Evolutionary conservation across 2,329 filamentous ascomycete genomes (phyloP).

Genomic region (Pseudocercospora fuligena): DNA sequence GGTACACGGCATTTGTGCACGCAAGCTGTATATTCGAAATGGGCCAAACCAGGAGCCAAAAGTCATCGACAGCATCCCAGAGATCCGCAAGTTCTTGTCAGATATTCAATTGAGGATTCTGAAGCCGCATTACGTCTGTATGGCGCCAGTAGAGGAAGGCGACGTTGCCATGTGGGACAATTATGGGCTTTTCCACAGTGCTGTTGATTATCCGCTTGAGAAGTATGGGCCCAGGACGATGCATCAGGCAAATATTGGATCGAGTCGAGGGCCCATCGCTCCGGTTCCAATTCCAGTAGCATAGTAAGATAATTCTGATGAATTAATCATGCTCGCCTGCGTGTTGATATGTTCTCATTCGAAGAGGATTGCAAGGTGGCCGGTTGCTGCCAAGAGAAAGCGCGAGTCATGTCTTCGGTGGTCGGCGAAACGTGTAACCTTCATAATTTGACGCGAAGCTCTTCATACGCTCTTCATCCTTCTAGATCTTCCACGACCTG

Average conservation of each 20-base stretch:
- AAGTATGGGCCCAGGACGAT: conserved; percentile 24
- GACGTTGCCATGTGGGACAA: conserved; percentile 26
- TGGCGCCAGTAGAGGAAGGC: conserved; percentile 25
- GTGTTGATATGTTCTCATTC: too few species aligned
- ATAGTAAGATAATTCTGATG: too few species aligned
- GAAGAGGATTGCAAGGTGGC: too few species aligned
- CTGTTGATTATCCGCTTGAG: conserved; percentile 21
- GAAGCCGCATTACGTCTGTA: conserved; percentile 25
- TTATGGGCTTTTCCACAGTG: conserved; percentile 21
- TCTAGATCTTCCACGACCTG: too few species aligned
- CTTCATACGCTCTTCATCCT: too few species aligned
- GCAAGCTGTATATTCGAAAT: conserved; percentile 22
- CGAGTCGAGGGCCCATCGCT: conserved; percentile 17
- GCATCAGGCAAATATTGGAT: conserved; percentile 27
- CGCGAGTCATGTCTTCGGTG: background rate
- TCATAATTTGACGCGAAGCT: background rate
- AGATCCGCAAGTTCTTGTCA: conserved; percentile 21
- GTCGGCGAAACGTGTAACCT: background rate
- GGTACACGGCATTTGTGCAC: conserved; percentile 56
- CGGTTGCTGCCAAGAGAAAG: background rate
- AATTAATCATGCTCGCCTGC: too few species aligned
- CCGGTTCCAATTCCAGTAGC: conserved; percentile 23
- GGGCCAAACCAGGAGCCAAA: conserved; percentile 19
- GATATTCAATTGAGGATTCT: conserved; percentile 26
- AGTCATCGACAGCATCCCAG: conserved; percentile 15